phyloP scores from a whole-genome alignment of 441 rosid genomes.

The Populus hybrid region DNA sequence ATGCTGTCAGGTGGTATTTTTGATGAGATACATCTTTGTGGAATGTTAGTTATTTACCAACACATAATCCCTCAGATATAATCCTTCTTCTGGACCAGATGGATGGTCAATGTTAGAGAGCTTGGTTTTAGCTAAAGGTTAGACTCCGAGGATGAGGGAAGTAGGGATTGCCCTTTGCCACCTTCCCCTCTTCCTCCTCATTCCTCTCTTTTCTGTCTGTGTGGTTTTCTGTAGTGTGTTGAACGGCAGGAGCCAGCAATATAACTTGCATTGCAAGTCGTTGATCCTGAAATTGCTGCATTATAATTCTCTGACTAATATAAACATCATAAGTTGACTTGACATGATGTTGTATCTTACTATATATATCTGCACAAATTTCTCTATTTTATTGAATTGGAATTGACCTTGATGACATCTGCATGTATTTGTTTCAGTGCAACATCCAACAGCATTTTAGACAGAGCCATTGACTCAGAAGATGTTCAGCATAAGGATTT shows the following conservation, averaged over 20 bases:
- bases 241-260: background rate
- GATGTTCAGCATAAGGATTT: slow-evolving; percentile 93
- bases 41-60: background rate
- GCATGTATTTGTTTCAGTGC: slow-evolving; percentile 53
- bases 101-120: slow-evolving; percentile 2
- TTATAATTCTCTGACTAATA: background rate
- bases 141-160: background rate
- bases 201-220: background rate
- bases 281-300: background rate
- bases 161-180: background rate
- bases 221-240: no score
- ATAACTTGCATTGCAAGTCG: background rate
- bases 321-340: background rate
- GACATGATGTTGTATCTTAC: background rate
- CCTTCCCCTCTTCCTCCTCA: background rate
- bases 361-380: background rate
- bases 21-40: background rate
- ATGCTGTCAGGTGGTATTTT: background rate
- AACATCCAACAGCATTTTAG: slow-evolving; percentile 87
- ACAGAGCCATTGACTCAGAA: slow-evolving; percentile 95
- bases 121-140: background rate
- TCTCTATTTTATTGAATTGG: background rate
- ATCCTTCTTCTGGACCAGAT: slow-evolving; percentile 3
- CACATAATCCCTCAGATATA: background rate
- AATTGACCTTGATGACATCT: slow-evolving; percentile 15